phyloP scores from a whole-genome alignment of 352 stramenopile species.

The Pythium graminicola region DNA sequence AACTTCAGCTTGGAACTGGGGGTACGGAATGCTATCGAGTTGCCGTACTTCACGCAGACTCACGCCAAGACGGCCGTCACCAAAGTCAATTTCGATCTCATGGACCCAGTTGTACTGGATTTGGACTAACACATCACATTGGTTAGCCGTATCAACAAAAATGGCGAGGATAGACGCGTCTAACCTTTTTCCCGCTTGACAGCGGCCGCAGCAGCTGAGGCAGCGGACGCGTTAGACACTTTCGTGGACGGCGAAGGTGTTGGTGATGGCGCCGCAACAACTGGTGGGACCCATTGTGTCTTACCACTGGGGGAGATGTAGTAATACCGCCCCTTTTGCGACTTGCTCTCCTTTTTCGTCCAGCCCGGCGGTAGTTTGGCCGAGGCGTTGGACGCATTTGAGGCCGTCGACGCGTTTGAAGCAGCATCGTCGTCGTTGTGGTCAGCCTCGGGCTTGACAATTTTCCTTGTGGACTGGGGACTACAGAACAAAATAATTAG shows the following conservation, averaged over 20 bases:
- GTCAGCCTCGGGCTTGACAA: constrained; percentile 7
- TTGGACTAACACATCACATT: constrained; percentile 18
- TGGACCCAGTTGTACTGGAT: constrained; percentile 74
- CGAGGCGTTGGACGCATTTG: constrained; percentile 5
- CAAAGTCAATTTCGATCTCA: constrained; percentile 84
- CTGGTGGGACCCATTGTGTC: constrained; percentile 69
- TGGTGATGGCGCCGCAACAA: not conserved
- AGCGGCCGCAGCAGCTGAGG: not conserved
- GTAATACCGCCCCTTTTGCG: constrained; percentile 79
- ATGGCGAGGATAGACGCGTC: not conserved
- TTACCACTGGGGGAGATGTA: constrained; percentile 79
- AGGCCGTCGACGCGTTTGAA: constrained; percentile 6
- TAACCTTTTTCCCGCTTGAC: constrained; percentile 23
- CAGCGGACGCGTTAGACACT: not conserved
- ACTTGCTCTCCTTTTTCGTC: constrained; percentile 81
- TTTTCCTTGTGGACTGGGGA: constrained; percentile 5
- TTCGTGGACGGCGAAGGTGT: constrained; percentile 1
- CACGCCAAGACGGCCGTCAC: constrained; percentile 70
- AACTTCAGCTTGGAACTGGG: constrained; percentile 85
- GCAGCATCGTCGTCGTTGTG: constrained; percentile 5
- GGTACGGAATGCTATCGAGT: constrained; percentile 69
- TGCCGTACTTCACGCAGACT: constrained; percentile 73
- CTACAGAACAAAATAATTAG: not conserved
- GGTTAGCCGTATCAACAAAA: not conserved
- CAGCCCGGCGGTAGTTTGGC: constrained; percentile 59